Conservation (phyloP, 2,329 filamentous ascomycete genomes). For the Ophiostoma piceae region DNA sequence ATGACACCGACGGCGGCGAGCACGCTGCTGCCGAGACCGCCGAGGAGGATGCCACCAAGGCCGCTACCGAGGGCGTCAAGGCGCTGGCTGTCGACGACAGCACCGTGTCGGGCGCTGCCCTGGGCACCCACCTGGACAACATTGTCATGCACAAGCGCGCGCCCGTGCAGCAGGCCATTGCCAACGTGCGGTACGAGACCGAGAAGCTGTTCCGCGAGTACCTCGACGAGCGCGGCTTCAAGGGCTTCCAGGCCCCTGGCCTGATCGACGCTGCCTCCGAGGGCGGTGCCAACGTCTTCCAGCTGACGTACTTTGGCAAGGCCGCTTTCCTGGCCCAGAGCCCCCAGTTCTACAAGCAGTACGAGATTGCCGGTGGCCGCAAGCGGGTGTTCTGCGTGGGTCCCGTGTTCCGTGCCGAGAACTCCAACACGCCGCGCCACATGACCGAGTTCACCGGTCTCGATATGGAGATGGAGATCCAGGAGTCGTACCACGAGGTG, state of each 20-base stretch:
- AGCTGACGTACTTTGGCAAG: slow-evolving; percentile 81
- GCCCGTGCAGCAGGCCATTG: slow-evolving; percentile 82
- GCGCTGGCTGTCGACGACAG: slow-evolving; percentile 28
- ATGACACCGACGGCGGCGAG: slow-evolving; percentile 44
- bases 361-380: slow-evolving; percentile 72
- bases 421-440: slow-evolving; percentile 77
- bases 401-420: slow-evolving; percentile 79
- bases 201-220: slow-evolving; percentile 49
- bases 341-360: slow-evolving; percentile 84
- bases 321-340: slow-evolving; percentile 75
- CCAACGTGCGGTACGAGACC: slow-evolving; percentile 43
- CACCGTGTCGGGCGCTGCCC: slow-evolving; percentile 63
- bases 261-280: slow-evolving; percentile 87
- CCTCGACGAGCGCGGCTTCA: slow-evolving; percentile 68
- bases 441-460: slow-evolving; percentile 87
- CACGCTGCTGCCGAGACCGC: slow-evolving; percentile 32
- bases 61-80: slow-evolving; percentile 40
- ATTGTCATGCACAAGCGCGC: slow-evolving; percentile 87
- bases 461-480: slow-evolving; percentile 86
- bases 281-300: slow-evolving; percentile 88
- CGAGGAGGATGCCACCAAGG: slow-evolving; percentile 35
- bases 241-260: slow-evolving; percentile 82
- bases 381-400: slow-evolving; percentile 74
- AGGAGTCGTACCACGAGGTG: slow-evolving; percentile 72
- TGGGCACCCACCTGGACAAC: slow-evolving; percentile 85